Evolutionary conservation across 1,139 yeast species (phyloP), one percentile per base, ranked within the genome.

Genomic region (Nadsonia commutata): DNA sequence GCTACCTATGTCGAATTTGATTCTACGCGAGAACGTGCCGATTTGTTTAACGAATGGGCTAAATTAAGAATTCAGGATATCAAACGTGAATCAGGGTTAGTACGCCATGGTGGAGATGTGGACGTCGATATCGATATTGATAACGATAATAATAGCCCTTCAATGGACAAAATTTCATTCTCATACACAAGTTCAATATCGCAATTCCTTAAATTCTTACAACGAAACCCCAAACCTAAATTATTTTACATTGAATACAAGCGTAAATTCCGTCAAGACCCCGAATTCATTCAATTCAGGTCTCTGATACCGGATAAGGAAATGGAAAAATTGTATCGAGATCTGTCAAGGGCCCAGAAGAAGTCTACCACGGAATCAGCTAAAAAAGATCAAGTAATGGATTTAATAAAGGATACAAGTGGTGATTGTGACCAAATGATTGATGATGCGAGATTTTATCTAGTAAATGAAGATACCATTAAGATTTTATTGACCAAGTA

Each of bases 11-110:
- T 59, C 37, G 54, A 49, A 7, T 46, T 70, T 31, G 70, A 64
- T 31, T 52, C 58, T 16, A 62, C 64, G 40, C 51, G 51, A 36
- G 56, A 52, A 31, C 56, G 77, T 39, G 57, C 56, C 38, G 59
- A 55, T 0, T 53, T 64, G 7, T 72, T 68, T 50, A 67, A 70
- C 42, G 46, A 52, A n/a, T 72, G 76, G 75, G 59, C 67, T 18
- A 49, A 51, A 45, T 46, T 43, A 22, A 47, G 49, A 36, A 52
- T 59, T 13, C 46, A 42, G 16, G 38, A 40, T 23, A 19, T 31
- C n/a, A 40, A 38, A 18, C 38, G 37, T 17, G 17, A 45, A 4
- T 13, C 8, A 4, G 33, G n/a, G 9, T 21, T 21, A 21, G 16
- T 11, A 4, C n/a, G 16, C 9, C 4, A 4, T 13, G 16, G n/a